Percentiles rank a stretch among this genome's conserved stretches.
Conservation (phyloP, 208 protist genomes). For the Trypanosomatidae sp. region DNA sequence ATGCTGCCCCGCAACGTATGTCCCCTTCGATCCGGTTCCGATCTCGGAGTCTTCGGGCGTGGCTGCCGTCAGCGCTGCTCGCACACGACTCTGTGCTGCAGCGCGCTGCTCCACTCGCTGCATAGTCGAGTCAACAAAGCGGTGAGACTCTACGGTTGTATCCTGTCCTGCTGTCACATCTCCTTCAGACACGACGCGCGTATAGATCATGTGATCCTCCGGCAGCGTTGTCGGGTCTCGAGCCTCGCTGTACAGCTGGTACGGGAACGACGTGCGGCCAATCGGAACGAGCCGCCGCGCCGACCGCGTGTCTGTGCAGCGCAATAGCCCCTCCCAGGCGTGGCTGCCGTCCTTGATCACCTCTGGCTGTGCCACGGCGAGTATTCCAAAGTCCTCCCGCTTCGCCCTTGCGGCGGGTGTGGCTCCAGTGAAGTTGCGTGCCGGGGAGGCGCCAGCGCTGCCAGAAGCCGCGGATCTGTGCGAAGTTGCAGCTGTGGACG, state of each 20-base stretch:
- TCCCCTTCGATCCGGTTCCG: neutral
- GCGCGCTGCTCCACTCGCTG: conserved; percentile 5
- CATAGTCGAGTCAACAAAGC: neutral
- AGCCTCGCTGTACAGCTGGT: conserved; percentile 62
- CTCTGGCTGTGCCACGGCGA: conserved; percentile 37
- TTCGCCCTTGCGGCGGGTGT: conserved; percentile 37
- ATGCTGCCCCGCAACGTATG: neutral
- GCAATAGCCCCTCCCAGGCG: conserved; percentile 67
- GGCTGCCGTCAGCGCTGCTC: conserved; percentile 4
- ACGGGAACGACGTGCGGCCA: conserved; percentile 65
- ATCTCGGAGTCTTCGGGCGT: neutral
- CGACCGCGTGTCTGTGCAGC: conserved; percentile 25
- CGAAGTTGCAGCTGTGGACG: neutral
- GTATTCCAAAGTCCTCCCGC: conserved; percentile 56
- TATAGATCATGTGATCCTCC: conserved; percentile 40
- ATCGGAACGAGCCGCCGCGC: conserved; percentile 60
- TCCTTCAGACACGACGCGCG: conserved; percentile 49
- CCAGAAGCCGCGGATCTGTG: neutral
- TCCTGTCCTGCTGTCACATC: neutral
- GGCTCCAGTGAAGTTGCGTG: conserved; percentile 42
- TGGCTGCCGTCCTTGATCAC: conserved; percentile 26
- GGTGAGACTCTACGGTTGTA: neutral
- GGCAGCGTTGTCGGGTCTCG: conserved; percentile 34
- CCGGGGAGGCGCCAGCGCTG: neutral
- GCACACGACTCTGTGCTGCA: conserved; percentile 16